phyloP scores from a whole-genome alignment of 768 basidiomycete genomes.

The Candolleomyces efflorescens region DNA sequence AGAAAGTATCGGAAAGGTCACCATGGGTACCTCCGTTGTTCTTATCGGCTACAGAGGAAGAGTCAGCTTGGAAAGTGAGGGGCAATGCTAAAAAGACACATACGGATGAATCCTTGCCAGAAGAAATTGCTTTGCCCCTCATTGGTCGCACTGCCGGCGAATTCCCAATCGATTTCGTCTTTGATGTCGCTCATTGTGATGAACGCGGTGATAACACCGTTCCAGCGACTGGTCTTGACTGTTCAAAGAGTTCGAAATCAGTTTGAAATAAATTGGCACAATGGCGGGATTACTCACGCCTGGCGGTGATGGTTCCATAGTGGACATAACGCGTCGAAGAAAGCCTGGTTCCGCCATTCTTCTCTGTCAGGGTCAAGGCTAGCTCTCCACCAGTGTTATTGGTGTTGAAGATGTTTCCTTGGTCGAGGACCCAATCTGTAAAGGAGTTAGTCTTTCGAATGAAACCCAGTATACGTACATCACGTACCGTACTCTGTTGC shows the following conservation, averaged over 20 bases:
- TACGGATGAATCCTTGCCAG: slow-evolving; percentile 71
- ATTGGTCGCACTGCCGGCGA: slow-evolving; percentile 58
- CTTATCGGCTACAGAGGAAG: slow-evolving; percentile 29
- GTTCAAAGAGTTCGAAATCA: background rate
- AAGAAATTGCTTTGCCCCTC: slow-evolving; percentile 78
- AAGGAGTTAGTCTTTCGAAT: background rate
- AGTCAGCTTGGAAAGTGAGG: background rate
- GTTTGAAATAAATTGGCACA: no score
- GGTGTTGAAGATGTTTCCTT: slow-evolving; percentile 62
- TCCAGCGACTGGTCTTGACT: slow-evolving; percentile 81
- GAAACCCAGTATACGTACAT: background rate
- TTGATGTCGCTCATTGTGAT: slow-evolving; percentile 83
- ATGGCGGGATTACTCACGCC: slow-evolving; percentile 31
- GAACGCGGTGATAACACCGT: slow-evolving; percentile 79
- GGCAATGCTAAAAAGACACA: slow-evolving; percentile 19
- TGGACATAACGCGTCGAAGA: slow-evolving; percentile 80
- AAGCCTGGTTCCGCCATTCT: slow-evolving; percentile 71
- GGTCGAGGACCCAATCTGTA: slow-evolving; percentile 68
- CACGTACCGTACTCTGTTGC: slow-evolving; percentile 35
- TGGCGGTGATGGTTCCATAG: slow-evolving; percentile 72
- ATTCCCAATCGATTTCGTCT: slow-evolving; percentile 89
- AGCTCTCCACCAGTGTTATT: slow-evolving; percentile 64
- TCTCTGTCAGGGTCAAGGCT: slow-evolving; percentile 61
- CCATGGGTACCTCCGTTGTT: slow-evolving; percentile 47
- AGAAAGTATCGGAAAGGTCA: slow-evolving; percentile 58